These are phyloP conservation scores for Ogataea pini DNA, from an alignment of 805 yeast genomes.

Conservation along the genomic window DNA sequence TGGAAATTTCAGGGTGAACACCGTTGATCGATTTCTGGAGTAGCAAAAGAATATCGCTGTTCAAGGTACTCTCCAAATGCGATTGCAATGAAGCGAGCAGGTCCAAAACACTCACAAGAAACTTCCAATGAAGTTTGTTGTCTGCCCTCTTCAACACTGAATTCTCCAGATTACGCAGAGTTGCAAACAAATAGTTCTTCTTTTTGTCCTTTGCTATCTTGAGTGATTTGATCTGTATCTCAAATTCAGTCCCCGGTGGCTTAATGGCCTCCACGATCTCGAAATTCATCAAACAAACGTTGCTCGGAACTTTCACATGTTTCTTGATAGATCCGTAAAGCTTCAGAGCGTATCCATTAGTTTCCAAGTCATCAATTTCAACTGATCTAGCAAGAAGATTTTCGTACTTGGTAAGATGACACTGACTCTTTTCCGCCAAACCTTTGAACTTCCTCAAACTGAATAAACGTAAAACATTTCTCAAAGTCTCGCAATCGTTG, in stretches of 20 bases:
- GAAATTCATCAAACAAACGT: constrained; percentile 53
- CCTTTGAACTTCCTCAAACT: constrained; percentile 56
- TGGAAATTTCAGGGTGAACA: constrained; percentile 70
- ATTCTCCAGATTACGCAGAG: constrained; percentile 45
- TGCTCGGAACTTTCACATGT: constrained; percentile 48
- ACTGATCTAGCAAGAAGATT: constrained; percentile 55
- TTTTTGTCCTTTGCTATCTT: constrained; percentile 63
- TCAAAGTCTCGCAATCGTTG: constrained; percentile 54
- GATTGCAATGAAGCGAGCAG: constrained; percentile 54
- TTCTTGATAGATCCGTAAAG: constrained; percentile 45
- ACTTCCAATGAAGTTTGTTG: constrained; percentile 54
- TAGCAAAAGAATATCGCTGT: constrained; percentile 41
- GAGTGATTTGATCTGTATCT: constrained; percentile 58
- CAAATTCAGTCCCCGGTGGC: constrained; percentile 60
- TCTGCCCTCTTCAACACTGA: constrained; percentile 31
- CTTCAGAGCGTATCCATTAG: constrained; percentile 54
- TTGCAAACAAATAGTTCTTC: constrained; percentile 42
- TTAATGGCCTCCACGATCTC: constrained; percentile 45
- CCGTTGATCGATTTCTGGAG: constrained; percentile 50
- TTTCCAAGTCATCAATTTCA: constrained; percentile 53
- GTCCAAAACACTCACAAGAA: constrained; percentile 47
- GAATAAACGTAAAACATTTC: constrained; percentile 64
- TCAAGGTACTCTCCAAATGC: constrained; percentile 49
- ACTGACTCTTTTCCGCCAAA: constrained; percentile 58
- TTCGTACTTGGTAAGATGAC: constrained; percentile 49